Percentiles rank a stretch among this genome's conserved stretches.
phyloP scores from a whole-genome alignment of 2,329 filamentous ascomycete species.

The Cladosporium sp. region DNA sequence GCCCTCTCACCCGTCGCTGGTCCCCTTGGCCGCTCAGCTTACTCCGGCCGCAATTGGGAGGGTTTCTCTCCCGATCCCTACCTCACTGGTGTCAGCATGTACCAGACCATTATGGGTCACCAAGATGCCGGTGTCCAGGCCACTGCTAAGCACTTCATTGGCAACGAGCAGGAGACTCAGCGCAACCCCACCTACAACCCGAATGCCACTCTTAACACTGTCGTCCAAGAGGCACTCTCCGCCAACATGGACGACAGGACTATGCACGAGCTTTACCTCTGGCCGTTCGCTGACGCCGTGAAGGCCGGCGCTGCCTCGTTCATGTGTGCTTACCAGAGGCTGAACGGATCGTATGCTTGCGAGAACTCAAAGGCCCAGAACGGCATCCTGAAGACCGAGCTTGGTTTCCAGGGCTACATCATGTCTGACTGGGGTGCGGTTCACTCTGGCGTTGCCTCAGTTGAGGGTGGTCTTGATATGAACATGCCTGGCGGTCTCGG shows the following conservation, averaged over 20 bases:
- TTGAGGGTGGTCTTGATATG: constrained; percentile 61
- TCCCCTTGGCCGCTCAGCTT: constrained; percentile 19
- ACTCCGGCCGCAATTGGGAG: constrained; percentile 38
- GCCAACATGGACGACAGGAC: constrained; percentile 24
- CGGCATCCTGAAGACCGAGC: constrained; percentile 65
- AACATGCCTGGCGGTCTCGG: constrained; percentile 22
- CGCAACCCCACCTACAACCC: constrained; percentile 3
- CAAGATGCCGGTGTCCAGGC: constrained; percentile 38
- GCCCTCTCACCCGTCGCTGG: constrained; percentile 38
- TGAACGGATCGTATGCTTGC: constrained; percentile 62
- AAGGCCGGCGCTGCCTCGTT: constrained; percentile 17
- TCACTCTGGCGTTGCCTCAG: constrained; percentile 55
- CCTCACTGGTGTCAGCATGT: constrained; percentile 49
- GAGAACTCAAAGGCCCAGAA: constrained; percentile 63
- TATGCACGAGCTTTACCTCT: constrained; percentile 25
- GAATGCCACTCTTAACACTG: constrained; percentile 12
- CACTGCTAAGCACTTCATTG: constrained; percentile 11
- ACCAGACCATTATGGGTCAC: constrained; percentile 49
- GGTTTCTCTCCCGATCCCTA: constrained; percentile 65
- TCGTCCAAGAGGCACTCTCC: constrained; percentile 33
- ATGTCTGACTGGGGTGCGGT: constrained; percentile 64
- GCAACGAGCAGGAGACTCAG: constrained; percentile 15
- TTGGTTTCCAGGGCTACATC: constrained; percentile 59
- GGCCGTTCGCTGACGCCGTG: constrained; percentile 21
- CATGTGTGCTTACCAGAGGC: constrained; percentile 40